These are phyloP conservation scores for Rhizophagus prolifer DNA, from an alignment of 192 early-diverging fungal genomes.

Conservation along the genomic window DNA sequence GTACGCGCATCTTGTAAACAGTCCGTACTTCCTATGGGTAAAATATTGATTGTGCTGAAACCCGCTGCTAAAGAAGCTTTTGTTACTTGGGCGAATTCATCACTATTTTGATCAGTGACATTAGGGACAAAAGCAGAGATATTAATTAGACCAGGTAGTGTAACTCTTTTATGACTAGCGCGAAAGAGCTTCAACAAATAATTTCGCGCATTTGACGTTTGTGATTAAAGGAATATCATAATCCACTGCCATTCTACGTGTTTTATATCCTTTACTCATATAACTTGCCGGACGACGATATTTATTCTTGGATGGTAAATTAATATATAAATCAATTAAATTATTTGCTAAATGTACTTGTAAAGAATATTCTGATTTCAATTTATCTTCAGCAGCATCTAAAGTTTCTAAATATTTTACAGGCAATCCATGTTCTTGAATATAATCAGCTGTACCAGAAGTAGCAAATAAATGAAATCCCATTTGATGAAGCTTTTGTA, in stretches of 20 bases:
- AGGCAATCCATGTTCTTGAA: constrained; percentile 90
- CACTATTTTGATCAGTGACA: constrained; percentile 42
- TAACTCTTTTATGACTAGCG: constrained; percentile 82
- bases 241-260: constrained; percentile 97
- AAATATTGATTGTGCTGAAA: constrained; percentile 76
- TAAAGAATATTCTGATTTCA: constrained; percentile 87
- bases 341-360: constrained; percentile 95
- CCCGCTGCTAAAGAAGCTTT: constrained; percentile 60
- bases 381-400: constrained; percentile 51
- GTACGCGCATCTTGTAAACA: constrained; percentile 57
- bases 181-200: constrained; percentile 94
- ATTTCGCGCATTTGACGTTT: constrained; percentile 98
- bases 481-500: constrained; percentile 75
- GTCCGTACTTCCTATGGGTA: constrained; percentile 54
- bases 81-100: constrained; percentile 58
- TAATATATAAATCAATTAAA: constrained; percentile 97
- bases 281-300: constrained; percentile 96
- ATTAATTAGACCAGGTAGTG: constrained; percentile 88
- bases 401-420: constrained; percentile 89
- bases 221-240: constrained; percentile 96
- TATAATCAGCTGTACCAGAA: constrained; percentile 94
- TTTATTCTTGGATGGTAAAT: constrained; percentile 95
- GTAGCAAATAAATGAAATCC: constrained; percentile 96
- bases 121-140: constrained; percentile 66
- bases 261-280: constrained; percentile 91